Percentiles rank a stretch among this genome's conserved stretches.
phyloP scores from a whole-genome alignment of 345 rosid species.

The Hevea brasiliensis region DNA sequence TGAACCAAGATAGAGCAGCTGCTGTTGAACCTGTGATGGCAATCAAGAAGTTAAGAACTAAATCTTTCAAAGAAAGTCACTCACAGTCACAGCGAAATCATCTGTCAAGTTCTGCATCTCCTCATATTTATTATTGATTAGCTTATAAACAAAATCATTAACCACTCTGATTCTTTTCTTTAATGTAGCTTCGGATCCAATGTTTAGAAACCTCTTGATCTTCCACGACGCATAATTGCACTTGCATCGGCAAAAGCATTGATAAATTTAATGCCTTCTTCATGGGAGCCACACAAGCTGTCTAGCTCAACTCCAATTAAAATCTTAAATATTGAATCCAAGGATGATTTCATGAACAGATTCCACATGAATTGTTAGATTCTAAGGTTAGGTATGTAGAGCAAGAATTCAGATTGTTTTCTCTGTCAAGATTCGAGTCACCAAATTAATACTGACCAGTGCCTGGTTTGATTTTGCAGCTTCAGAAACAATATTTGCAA shows the following conservation, averaged over 20 bases:
- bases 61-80: conserved; percentile 35
- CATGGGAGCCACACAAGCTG: conserved; percentile 50
- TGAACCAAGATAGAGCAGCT: conserved; percentile 55
- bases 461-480: conserved; percentile 23
- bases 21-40: conserved; percentile 74
- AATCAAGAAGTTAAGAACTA: conserved; percentile 52
- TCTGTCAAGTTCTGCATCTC: conserved; percentile 35
- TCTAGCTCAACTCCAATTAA: conserved; percentile 58
- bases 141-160: conserved; percentile 48
- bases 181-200: conserved; percentile 54
- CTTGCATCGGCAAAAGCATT: conserved; percentile 62
- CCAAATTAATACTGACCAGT: conserved; percentile 16
- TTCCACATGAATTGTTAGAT: conserved; percentile 29
- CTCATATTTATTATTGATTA: conserved; percentile 47
- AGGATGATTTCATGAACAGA: conserved; percentile 59
- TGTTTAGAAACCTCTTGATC: conserved; percentile 49
- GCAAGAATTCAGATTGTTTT: neutral
- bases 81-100: conserved; percentile 37
- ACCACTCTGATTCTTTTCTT: conserved; percentile 44
- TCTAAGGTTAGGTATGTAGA: neutral
- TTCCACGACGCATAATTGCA: conserved; percentile 48
- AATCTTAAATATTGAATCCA: conserved; percentile 63
- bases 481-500: conserved; percentile 24
- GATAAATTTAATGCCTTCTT: conserved; percentile 41
- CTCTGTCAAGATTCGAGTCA: neutral